Base-by-base conservation (phyloP, 1,284 basidiomycete species). In the Sporisorium sorghi region DNA sequence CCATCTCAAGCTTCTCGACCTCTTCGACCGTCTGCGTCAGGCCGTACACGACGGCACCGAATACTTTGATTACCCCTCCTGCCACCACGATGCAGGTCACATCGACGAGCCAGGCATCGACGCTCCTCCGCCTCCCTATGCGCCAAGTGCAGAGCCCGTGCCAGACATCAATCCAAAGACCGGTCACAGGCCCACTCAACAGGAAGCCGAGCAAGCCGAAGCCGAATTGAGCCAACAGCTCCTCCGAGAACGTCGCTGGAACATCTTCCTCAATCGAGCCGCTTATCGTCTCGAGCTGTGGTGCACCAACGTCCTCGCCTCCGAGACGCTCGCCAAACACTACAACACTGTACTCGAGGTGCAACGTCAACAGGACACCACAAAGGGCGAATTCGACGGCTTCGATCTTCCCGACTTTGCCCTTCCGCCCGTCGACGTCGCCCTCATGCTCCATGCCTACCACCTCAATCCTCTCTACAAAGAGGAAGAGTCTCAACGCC, bases 381-480 rank as follows among this genome's bases (percentile, higher is more conserved):
- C 40, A 33, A 58, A 50, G 19, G 19, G 33, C 1, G 21, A 33
- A 1, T 32, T 51, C 15, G 39, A 50, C 8, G 43, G 60, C 19
- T 53, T 59, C 14, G 46, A 72, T 0, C 39, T 78, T 8, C 76
- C 73, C 2, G 58, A 64, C 26, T 54, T 61, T 32, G 54, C 64
- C 1, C 58, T 81, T 9, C 79, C 79, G 3, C 79, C 76, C 12
- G 32, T 81, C 53, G 77, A 81, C 35, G 77, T 81, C 6, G 62
- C 63, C 5, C 65, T 81, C 39, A 56, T 81, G 54, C 78, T 77
- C 23, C 79, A 79, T 32, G 44, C 67, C 10, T 80, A 76, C 24
- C 59, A 71, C 40, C 68, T 78, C 44, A 75, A 72, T n/a, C 76
- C 73, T 7, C 52, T 66, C 17, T 14, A 32, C 55, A 68, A 67